Evolutionary conservation across 2,329 filamentous ascomycete species (phyloP), one percentile per base, ranked within the genome.

Genomic region (Alternaria ethzedia): DNA sequence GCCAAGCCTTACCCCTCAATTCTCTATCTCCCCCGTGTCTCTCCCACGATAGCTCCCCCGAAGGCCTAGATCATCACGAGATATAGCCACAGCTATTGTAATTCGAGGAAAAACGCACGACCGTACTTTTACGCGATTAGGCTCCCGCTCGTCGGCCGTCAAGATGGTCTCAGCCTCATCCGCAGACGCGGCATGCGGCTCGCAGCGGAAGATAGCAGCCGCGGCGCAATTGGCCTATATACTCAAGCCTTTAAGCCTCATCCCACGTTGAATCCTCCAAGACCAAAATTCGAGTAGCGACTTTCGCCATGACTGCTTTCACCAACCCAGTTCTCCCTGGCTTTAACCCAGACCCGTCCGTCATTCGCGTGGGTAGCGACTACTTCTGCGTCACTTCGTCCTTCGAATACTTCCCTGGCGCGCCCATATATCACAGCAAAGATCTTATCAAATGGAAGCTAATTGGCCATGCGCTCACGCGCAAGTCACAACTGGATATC

Each of bases 331-430:
- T 64, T 13, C 52, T 64, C 12, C 30, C 57, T 0, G 85, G 85
- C 4, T 86, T 82, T 74, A 81, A 85, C 64, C 82, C 84, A 0
- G 84, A 86, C 62, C 85, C 84, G 0, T 83, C 82, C 4, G 80
- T 86, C 32, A 65, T 84, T 20, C 76, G 83, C 7, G 82, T 84
- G 5, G 63, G 56, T 4, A 20, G 44, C 2, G 75, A 75, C 9
- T 86, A 84, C 70, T 85, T 83, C 70, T 84, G 82, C 63, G 81
- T 80, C 6, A 84, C 84, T 0, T 87, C 86, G 0, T 85, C 83
- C 0, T 87, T 87, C 63, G 81, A 85, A 45, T 79, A 82, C 5
- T 86, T 86, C 65, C 85, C 86, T 0, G 85, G 85, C 0, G 73
- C 85, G 4, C 84, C 85, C 0, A 81, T 87, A 28, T 83, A 87